Percentiles rank a stretch among this genome's conserved stretches.
Conservation (phyloP, 768 basidiomycete genomes). For the Podaxis pistillaris region DNA sequence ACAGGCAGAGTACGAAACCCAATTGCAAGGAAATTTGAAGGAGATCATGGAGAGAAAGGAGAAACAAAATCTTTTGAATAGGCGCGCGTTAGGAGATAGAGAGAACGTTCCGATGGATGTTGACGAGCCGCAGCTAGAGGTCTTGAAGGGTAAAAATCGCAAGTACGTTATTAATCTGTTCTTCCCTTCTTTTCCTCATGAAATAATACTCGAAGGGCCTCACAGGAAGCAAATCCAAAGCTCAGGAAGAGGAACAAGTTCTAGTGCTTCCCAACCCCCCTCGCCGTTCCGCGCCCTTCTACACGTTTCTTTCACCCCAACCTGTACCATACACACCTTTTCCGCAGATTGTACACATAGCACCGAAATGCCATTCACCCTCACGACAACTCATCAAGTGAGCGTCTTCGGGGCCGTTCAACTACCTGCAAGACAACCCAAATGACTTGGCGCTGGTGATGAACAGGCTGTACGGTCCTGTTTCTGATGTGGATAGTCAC, state of each 20-base stretch:
- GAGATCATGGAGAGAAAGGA: slow-evolving; percentile 59
- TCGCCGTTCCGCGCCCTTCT: background rate
- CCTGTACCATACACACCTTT: slow-evolving; percentile 2
- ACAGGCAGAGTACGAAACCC: slow-evolving; percentile 56
- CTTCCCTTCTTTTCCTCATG: background rate
- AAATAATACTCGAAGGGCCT: slow-evolving; percentile 26
- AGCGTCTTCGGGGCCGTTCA: background rate
- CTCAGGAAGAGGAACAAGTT: slow-evolving; percentile 60
- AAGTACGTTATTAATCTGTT: slow-evolving; percentile 42
- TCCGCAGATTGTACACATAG: slow-evolving; percentile 8
- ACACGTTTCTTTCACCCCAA: background rate
- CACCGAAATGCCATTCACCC: background rate
- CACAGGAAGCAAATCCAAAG: slow-evolving; percentile 44
- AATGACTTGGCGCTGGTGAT: background rate
- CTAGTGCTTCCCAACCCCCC: slow-evolving; percentile 22
- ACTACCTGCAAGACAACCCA: background rate
- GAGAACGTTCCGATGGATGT: slow-evolving; percentile 60
- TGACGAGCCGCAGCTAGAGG: slow-evolving; percentile 50
- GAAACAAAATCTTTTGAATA: slow-evolving; percentile 43
- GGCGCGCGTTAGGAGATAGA: slow-evolving; percentile 20
- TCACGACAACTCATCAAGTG: background rate
- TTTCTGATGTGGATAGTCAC: background rate
- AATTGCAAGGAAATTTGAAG: slow-evolving; percentile 50
- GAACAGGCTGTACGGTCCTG: background rate
- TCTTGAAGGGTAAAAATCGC: slow-evolving; percentile 52